Conservation (phyloP, 257 asterid genomes). For the Petrea volubilis region DNA sequence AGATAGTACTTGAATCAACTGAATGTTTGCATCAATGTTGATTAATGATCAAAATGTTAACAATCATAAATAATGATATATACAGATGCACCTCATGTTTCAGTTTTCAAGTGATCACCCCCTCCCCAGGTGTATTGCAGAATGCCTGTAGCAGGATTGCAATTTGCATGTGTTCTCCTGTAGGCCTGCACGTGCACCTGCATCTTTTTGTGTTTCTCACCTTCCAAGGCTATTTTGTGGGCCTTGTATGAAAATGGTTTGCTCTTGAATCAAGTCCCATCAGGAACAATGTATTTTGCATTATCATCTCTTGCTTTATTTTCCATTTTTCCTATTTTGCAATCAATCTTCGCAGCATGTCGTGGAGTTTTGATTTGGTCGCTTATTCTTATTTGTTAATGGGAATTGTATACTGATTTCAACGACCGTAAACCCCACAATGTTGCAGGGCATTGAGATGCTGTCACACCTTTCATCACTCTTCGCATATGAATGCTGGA, state of each 20-base stretch:
- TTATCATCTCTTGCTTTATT: neutral
- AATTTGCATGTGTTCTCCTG: conserved; percentile 1
- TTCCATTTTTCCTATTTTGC: neutral
- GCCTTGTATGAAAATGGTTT: neutral
- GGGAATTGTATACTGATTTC: neutral
- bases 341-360: conserved; percentile 7
- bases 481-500: conserved; percentile 28
- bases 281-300: neutral
- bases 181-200: neutral
- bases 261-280: neutral
- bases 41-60: neutral
- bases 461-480: conserved; percentile 25
- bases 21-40: neutral
- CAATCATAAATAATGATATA: neutral
- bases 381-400: conserved; percentile 5
- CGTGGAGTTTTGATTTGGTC: neutral
- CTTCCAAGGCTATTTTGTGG: neutral
- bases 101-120: neutral
- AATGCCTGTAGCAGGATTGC: neutral
- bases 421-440: conserved; percentile 6
- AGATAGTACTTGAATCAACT: neutral
- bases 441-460: conserved; percentile 37
- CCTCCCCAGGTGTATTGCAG: neutral
- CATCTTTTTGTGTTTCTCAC: neutral
- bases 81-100: neutral